phyloP scores from a whole-genome alignment of 2,329 filamentous ascomycete genomes.

The Fusarium secorum region DNA sequence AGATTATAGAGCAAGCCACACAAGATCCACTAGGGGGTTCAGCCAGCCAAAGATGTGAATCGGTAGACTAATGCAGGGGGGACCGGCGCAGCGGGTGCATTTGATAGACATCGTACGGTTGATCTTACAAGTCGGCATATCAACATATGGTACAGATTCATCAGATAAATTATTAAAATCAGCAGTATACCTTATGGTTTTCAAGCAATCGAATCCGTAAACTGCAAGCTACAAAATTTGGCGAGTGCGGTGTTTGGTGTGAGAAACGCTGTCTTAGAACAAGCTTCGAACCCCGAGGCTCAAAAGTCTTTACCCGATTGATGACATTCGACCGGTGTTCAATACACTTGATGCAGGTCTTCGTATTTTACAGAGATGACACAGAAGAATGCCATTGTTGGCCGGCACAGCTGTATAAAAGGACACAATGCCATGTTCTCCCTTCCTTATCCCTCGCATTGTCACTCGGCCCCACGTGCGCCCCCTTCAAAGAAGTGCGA shows the following conservation, averaged over 20 bases:
- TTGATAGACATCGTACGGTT: not conserved
- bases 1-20: not conserved
- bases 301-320: not conserved
- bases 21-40: too few species aligned
- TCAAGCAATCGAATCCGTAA: fast-evolving
- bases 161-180: fast-evolving
- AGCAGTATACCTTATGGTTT: fast-evolving
- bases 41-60: not conserved
- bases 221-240: not conserved
- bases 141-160: not conserved
- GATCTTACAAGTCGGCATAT: not conserved
- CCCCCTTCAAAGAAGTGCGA: not conserved
- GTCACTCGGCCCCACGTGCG: not conserved
- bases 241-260: not conserved
- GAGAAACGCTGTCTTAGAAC: too few species aligned
- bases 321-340: not conserved
- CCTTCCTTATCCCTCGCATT: not conserved
- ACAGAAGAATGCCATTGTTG: not conserved
- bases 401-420: not conserved
- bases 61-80: not conserved
- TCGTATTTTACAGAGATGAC: not conserved
- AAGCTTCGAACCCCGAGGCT: not conserved
- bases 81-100: not conserved
- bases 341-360: not conserved
- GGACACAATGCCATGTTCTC: not conserved